A percentile compares a stretch with the other conserved stretches of the same genome.
phyloP scores from a whole-genome alignment of 2,329 filamentous ascomycete species.

The Aureobasidium sp. region DNA sequence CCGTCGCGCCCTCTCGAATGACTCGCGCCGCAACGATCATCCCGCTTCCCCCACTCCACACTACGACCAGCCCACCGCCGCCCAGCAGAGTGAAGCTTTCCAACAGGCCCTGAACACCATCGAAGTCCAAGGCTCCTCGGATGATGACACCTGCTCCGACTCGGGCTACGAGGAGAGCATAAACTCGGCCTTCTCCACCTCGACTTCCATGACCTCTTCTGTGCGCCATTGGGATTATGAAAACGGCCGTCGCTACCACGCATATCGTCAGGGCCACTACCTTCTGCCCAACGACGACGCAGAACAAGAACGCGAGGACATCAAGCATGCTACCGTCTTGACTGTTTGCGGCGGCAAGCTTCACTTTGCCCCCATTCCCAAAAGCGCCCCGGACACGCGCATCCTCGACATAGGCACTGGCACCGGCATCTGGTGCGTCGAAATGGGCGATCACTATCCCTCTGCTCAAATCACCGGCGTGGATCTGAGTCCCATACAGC shows the following conservation, averaged over 20 bases:
- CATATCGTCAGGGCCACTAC: conserved; percentile 20
- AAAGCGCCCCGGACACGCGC: conserved; percentile 22
- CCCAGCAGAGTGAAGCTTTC: conserved; percentile 6
- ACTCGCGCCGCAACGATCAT: conserved; percentile 4
- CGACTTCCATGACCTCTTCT: conserved; percentile 8
- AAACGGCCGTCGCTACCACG: conserved; percentile 23
- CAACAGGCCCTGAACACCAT: conserved; percentile 10
- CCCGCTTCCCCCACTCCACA: background rate
- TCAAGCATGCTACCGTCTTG: conserved; percentile 18
- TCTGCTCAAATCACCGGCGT: conserved; percentile 34
- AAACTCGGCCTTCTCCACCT: background rate
- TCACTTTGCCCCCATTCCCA: conserved; percentile 10
- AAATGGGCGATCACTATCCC: conserved; percentile 27
- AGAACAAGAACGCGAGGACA: conserved; percentile 23
- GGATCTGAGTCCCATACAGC: conserved; percentile 43
- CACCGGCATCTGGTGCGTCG: conserved; percentile 34
- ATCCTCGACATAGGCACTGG: conserved; percentile 43
- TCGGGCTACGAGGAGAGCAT: conserved; percentile 9
- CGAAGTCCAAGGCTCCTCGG: conserved; percentile 5
- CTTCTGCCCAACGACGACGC: conserved; percentile 22
- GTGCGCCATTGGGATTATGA: conserved; percentile 13
- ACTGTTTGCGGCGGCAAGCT: conserved; percentile 13
- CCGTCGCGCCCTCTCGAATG: background rate
- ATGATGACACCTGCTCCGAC: conserved; percentile 5
- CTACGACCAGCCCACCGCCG: background rate